Conservation (phyloP, 2,329 filamentous ascomycete genomes). For the Aspergillus udagawae region DNA sequence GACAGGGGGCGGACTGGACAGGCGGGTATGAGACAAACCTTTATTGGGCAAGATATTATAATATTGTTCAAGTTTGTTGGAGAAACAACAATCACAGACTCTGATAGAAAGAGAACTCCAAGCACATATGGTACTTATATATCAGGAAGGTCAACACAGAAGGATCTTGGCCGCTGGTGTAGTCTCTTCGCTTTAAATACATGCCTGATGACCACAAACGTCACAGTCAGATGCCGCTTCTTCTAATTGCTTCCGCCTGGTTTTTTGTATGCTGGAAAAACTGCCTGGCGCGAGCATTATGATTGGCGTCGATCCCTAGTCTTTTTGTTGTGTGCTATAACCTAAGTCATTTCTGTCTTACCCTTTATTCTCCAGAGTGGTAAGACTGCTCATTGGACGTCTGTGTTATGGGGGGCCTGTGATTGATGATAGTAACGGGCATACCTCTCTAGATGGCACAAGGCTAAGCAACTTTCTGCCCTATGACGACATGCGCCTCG, state of each 20-base stretch:
- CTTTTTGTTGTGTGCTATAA: neutral
- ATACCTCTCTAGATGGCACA: slow-evolving; percentile 9
- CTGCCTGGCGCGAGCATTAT: neutral
- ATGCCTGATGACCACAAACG: neutral
- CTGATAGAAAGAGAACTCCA: neutral
- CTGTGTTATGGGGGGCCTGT: neutral
- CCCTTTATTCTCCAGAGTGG: neutral
- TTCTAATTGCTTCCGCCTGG: neutral
- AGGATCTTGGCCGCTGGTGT: neutral
- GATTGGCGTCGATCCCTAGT: neutral
- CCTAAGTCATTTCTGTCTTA: neutral
- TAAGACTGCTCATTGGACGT: neutral
- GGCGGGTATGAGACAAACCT: neutral
- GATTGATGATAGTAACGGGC: neutral
- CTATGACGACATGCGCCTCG: slow-evolving; percentile 16
- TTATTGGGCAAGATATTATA: neutral
- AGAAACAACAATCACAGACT: neutral
- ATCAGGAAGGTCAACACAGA: neutral
- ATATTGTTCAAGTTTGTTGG: neutral
- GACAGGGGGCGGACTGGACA: neutral
- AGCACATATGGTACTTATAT: neutral
- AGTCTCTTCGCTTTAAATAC: neutral
- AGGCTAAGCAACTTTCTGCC: slow-evolving; percentile 9
- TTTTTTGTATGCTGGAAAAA: neutral
- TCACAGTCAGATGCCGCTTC: neutral